Conservation (phyloP, 2,329 filamentous ascomycete genomes). For the Teratosphaeriaceae sp. region DNA sequence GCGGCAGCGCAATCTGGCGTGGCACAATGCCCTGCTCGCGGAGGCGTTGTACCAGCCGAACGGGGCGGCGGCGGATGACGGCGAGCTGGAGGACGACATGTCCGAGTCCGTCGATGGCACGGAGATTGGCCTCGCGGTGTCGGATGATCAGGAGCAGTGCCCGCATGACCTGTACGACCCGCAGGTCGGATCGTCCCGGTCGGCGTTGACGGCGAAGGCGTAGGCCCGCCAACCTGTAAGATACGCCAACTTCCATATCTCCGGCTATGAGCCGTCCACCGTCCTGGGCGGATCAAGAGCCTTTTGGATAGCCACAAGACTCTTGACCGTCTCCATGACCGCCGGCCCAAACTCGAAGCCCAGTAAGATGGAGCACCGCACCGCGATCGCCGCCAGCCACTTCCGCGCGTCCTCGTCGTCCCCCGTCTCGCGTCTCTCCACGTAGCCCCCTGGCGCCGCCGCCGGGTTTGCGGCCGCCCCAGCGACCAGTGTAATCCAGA, state of each 20-base stretch:
- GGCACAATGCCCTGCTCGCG: slow-evolving; percentile 12
- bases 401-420: slow-evolving; percentile 21
- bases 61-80: background rate
- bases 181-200: background rate
- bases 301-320: slow-evolving; percentile 23
- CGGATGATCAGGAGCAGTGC: background rate
- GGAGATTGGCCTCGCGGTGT: slow-evolving; percentile 5
- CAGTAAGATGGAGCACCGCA: slow-evolving; percentile 25
- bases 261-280: too few relatives aligned
- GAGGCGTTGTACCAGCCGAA: slow-evolving; percentile 9
- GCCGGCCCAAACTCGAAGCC: slow-evolving; percentile 27
- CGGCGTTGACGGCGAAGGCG: too few relatives aligned
- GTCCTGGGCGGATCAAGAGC: too few relatives aligned
- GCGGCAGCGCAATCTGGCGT: slow-evolving; percentile 9
- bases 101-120: slow-evolving; percentile 1
- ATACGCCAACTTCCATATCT: too few relatives aligned
- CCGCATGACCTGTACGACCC: background rate
- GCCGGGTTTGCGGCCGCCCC: slow-evolving; percentile 22
- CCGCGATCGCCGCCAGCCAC: slow-evolving; percentile 26
- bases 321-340: slow-evolving; percentile 21
- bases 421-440: slow-evolving; percentile 7
- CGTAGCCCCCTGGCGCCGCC: slow-evolving; percentile 5
- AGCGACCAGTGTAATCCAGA: slow-evolving; percentile 26
- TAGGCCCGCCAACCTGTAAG: too few relatives aligned
- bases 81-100: slow-evolving; percentile 1